Evolutionary conservation across 2,329 filamentous ascomycete genomes (phyloP).

Genomic region (Penicillium aurantiogriseum): DNA sequence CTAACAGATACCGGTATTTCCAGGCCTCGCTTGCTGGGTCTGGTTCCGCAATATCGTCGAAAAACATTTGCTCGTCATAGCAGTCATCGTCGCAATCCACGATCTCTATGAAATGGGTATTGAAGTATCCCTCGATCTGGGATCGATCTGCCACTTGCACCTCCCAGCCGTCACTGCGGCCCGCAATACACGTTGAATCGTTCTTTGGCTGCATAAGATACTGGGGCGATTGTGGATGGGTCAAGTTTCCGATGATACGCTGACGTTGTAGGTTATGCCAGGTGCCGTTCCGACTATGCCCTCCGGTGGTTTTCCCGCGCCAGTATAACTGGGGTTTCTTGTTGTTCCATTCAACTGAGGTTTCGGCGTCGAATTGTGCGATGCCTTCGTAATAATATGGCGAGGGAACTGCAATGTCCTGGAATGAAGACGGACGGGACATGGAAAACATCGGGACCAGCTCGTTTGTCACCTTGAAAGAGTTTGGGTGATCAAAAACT

Average conservation of each 20-base stretch:
- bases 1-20: slow-evolving; percentile 55
- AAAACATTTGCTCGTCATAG: slow-evolving; percentile 73
- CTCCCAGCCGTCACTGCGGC: neutral
- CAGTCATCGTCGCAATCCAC: slow-evolving; percentile 90
- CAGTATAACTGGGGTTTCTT: slow-evolving; percentile 77
- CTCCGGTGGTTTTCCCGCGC: slow-evolving; percentile 91
- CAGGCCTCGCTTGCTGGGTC: slow-evolving; percentile 75
- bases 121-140: slow-evolving; percentile 67
- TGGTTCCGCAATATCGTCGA: slow-evolving; percentile 60
- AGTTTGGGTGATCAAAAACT: slow-evolving; percentile 10
- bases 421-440: slow-evolving; percentile 15
- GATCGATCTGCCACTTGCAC: slow-evolving; percentile 39
- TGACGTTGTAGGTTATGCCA: slow-evolving; percentile 86
- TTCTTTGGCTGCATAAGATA: slow-evolving; percentile 56
- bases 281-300: slow-evolving; percentile 76
- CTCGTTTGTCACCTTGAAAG: slow-evolving; percentile 13
- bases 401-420: slow-evolving; percentile 16
- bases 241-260: slow-evolving; percentile 72
- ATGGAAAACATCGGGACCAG: slow-evolving; percentile 13
- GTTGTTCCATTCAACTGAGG: slow-evolving; percentile 6
- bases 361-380: neutral
- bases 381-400: slow-evolving; percentile 12
- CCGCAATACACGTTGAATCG: slow-evolving; percentile 38
- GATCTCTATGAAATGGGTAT: slow-evolving; percentile 77
- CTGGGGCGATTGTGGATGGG: slow-evolving; percentile 53